Percentiles rank a stretch among this genome's conserved stretches.
phyloP scores from a whole-genome alignment of 768 basidiomycete species.

The Kwoniella sp. region DNA sequence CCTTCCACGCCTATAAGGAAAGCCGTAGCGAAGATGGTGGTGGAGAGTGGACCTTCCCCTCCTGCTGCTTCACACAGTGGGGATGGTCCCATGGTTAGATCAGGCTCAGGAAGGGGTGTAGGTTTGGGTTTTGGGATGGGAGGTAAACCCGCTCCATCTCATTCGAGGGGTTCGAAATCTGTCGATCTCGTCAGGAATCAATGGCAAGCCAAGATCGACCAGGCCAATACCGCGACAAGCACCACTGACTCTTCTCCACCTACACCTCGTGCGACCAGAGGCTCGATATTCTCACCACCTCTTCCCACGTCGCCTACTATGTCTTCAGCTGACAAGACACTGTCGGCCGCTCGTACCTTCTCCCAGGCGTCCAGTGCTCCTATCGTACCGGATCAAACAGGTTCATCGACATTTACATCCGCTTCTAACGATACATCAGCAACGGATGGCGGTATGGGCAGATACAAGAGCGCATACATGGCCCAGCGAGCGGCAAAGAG shows the following conservation, averaged over 20 bases:
- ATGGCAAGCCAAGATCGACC: slow-evolving; percentile 46
- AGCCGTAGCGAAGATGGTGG: slow-evolving; percentile 38
- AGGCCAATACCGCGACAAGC: not conserved
- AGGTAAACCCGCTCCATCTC: slow-evolving; percentile 18
- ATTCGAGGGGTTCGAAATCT: slow-evolving; percentile 25
- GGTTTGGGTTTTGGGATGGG: slow-evolving; percentile 32
- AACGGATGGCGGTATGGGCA: slow-evolving; percentile 12
- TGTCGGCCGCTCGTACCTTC: slow-evolving; percentile 3
- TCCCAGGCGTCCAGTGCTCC: slow-evolving; percentile 13
- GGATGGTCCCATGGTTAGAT: slow-evolving; percentile 4
- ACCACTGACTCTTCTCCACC: slow-evolving; percentile 7
- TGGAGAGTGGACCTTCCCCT: slow-evolving; percentile 13
- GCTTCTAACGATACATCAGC: slow-evolving; percentile 13
- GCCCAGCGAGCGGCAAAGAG: slow-evolving; percentile 27
- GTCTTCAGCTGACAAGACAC: slow-evolving; percentile 7
- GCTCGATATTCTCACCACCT: slow-evolving; percentile 26
- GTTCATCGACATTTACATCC: slow-evolving; percentile 19
- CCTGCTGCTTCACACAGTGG: not conserved
- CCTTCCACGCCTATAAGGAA: slow-evolving; percentile 42
- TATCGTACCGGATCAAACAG: slow-evolving; percentile 28
- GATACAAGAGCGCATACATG: slow-evolving; percentile 29
- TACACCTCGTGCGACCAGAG: slow-evolving; percentile 21
- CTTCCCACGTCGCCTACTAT: slow-evolving; percentile 14
- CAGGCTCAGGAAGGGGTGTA: slow-evolving; percentile 19
- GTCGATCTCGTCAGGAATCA: slow-evolving; percentile 44